Evolutionary conservation across 1,139 yeast genomes (phyloP), one percentile per base, ranked within the genome.

Genomic region (Geotrichum reessii): DNA sequence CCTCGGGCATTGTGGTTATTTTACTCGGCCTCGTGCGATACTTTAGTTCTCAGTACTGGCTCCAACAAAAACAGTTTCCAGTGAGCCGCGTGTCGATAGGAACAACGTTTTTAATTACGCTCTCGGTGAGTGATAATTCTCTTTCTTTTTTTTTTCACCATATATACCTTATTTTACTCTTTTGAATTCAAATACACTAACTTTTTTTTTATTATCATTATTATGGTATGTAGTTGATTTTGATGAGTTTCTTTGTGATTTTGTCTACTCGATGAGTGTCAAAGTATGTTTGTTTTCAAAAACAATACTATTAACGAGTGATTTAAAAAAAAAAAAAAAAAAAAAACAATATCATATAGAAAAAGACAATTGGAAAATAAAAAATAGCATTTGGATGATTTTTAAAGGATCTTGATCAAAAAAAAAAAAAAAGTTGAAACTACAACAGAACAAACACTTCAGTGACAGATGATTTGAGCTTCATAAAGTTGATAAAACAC

Each of bases 31-130:
- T 73, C 5, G 54, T 64, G 37, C 69, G 84, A 33, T 81, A 78
- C 66, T 80, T 78, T 64, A 65, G 69, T 21, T 73, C 80, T 12
- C 86, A 82, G 65, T 60, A 69, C 21, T 66, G 77, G 61, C 71
- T 83, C 44, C 76, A 79, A 48, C 66, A 71, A 50, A 76, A 78
- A 53, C 67, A 71, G 61, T 83, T 80, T 64, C 86, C 86, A 0
- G 85, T 81, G 0, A 74, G 81, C 24, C 67, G 78, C 25, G 61
- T 72, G 9, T 66, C 74, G 33, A 71, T 74, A 17, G 65, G 73
- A 44, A 54, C 73, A 1, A 64, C 76, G 46, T 74, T 78, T 27
- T 63, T 70, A 3, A 66, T 76, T n/a, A 72, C 77, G 9, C 58
- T 76, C 25, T 63, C 73, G 3, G 76, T 74, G 63, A 53, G 71